Conservation (phyloP, 2,329 filamentous ascomycete species). For the Xylaria polymorpha region DNA sequence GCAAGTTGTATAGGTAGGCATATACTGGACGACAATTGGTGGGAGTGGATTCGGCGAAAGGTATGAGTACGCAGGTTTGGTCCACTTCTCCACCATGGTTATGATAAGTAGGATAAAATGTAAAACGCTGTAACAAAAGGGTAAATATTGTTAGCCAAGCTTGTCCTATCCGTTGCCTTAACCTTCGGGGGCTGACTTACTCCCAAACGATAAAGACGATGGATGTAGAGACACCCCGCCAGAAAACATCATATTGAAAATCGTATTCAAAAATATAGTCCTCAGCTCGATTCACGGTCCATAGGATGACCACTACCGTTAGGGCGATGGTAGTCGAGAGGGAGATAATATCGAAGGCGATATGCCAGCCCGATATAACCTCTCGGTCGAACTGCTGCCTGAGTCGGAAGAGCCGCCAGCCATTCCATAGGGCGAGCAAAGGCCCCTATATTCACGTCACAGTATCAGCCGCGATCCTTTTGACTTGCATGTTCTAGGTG, state of each 20-base stretch:
- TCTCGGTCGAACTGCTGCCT: constrained; percentile 29
- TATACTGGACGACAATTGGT: constrained; percentile 36
- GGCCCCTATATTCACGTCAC: constrained; percentile 19
- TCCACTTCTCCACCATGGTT: constrained; percentile 28
- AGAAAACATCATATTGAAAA: not conserved
- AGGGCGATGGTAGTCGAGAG: constrained; percentile 14
- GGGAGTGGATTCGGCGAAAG: not conserved
- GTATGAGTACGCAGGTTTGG: constrained; percentile 13
- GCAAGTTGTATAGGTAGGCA: constrained; percentile 29
- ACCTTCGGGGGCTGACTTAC: constrained; percentile 16
- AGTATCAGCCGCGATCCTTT: constrained; percentile 13
- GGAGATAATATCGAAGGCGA: constrained; percentile 21
- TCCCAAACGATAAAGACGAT: not conserved
- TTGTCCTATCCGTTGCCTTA: not conserved
- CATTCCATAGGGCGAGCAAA: constrained; percentile 34
- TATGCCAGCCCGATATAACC: constrained; percentile 32
- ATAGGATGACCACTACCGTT: not conserved
- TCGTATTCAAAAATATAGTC: not conserved
- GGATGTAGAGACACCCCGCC: constrained; percentile 3
- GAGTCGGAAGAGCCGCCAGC: constrained; percentile 33
- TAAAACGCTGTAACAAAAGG: constrained; percentile 10
- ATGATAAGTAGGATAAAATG: constrained; percentile 25
- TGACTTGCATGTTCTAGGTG: not conserved
- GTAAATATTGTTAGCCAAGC: not conserved
- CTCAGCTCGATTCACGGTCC: not conserved